A percentile compares a stretch with the other conserved stretches of the same genome.
Evolutionary conservation across 139 green algal species (phyloP).

Genomic region (Haematococcus sp.): DNA sequence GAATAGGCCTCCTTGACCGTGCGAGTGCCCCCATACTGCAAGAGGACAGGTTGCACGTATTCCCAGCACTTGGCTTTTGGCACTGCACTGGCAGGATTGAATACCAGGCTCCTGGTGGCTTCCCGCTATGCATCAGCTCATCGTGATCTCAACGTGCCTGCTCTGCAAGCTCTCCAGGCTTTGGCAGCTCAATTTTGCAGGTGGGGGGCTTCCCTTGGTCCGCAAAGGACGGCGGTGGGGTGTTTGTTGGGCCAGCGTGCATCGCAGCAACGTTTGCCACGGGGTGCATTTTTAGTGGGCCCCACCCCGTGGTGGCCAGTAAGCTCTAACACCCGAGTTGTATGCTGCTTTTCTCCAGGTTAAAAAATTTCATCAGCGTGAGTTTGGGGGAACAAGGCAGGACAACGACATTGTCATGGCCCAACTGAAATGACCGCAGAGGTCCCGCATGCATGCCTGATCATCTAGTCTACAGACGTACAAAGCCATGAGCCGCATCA

Average conservation of each 20-base stretch:
- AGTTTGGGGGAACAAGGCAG: no score
- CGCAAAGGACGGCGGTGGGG: not conserved
- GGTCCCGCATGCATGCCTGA: no score
- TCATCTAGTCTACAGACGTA: no score
- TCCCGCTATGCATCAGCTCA: no score
- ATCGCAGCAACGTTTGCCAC: not conserved
- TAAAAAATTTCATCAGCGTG: no score
- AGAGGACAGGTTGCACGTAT: not conserved
- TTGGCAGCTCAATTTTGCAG: constrained; percentile 61
- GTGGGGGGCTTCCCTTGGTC: constrained; percentile 12
- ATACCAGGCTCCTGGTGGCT: not conserved
- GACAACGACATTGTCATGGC: no score
- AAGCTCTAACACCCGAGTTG: not conserved
- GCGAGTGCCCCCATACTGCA: constrained; percentile 62
- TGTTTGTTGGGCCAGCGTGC: not conserved
- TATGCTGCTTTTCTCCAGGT: not conserved
- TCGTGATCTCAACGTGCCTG: no score
- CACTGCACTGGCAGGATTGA: not conserved
- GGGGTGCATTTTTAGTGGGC: not conserved
- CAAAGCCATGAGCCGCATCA: not conserved
- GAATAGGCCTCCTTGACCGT: constrained; percentile 66
- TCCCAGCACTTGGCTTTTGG: not conserved
- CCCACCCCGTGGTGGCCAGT: not conserved
- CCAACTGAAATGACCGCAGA: not conserved
- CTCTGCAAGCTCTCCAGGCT: constrained; percentile 6